Evolutionary conservation across 768 basidiomycete genomes (phyloP), one percentile per base, ranked within the genome.

Genomic region (Rhodosporidiobolus sp.): DNA sequence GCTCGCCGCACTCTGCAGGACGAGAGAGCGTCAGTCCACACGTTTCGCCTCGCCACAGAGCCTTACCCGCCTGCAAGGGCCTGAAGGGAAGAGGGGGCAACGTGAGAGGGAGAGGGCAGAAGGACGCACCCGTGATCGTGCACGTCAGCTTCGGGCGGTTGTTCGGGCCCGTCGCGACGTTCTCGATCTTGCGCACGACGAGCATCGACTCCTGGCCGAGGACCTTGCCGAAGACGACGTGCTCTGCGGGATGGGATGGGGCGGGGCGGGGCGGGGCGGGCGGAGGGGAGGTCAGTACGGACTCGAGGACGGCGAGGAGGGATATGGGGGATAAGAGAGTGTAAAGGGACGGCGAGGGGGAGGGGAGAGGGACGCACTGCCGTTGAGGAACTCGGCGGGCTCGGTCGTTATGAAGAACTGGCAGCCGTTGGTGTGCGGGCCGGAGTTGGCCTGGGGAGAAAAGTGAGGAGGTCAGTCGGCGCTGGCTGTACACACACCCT

Each of bases 381-480:
- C 72, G 79, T 99, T 94, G 55, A 99, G 86, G 82, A 98, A 98
- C 73, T 94, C 92, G 74, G 94, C 95, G 76, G 91, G 90, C 16
- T 88, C 91, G 3, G 92, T 94, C 0, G 96, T 99, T 79, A 99
- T 89, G 85, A 99, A 99, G 84, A 98, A 99, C 87, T 95, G 93
- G 81, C 92, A 94, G 4, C 94, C 95, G 75, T 97, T 98, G 22
- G 93, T 94, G 78, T 92, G 89, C 4, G 90, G 86, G 10, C 95
- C 95, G 0, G 94, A 96, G 82, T 97, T 98, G 0, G 94, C 95
- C 93, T 94, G 62, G 17, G 35, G 3, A 45, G 6, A 6, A 20
- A 3, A 32, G 20, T 1, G 28, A 32, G 53, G 7, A 8, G 35
- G 60, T 55, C 30, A 32, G 30, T 52, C 50, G 34, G 56, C 24